A percentile compares a stretch with the other conserved stretches of the same genome.
Conservation (phyloP, 2,329 filamentous ascomycete species). For the Drechslerella stenobrocha region DNA sequence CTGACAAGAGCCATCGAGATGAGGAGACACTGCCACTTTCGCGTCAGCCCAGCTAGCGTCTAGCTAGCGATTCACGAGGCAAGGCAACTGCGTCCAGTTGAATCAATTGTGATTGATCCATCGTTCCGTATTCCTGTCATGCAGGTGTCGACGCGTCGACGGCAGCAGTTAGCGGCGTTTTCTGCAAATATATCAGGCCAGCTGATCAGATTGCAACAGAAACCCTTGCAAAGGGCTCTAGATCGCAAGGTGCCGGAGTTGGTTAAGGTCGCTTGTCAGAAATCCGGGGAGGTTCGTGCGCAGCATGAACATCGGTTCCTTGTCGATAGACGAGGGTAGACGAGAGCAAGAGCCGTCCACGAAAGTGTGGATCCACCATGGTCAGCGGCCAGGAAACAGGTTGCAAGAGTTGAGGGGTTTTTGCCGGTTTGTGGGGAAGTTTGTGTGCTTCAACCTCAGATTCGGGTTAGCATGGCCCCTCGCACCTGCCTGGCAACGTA, state of each 20-base stretch:
- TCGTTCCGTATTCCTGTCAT: neutral
- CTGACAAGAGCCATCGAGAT: neutral
- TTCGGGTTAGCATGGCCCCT: slow-evolving; percentile 22
- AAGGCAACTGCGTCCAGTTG: slow-evolving; percentile 13
- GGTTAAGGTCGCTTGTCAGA: slow-evolving; percentile 34
- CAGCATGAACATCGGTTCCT: slow-evolving; percentile 40
- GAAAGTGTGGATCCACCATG: slow-evolving; percentile 43
- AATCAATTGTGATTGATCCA: neutral
- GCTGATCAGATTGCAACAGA: slow-evolving; percentile 44
- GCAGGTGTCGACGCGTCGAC: slow-evolving; percentile 10
- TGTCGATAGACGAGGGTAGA: slow-evolving; percentile 46
- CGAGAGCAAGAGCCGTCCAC: slow-evolving; percentile 12
- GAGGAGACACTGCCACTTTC: slow-evolving; percentile 5
- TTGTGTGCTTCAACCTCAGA: slow-evolving; percentile 37
- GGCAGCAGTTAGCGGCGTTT: slow-evolving; percentile 24
- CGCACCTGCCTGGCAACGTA: slow-evolving; percentile 41
- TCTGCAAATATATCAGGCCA: slow-evolving; percentile 21
- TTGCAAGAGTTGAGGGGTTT: slow-evolving; percentile 50
- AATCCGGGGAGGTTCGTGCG: slow-evolving; percentile 49
- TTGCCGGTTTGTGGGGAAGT: slow-evolving; percentile 49
- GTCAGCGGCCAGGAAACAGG: slow-evolving; percentile 42
- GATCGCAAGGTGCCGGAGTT: slow-evolving; percentile 44
- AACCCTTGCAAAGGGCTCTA: slow-evolving; percentile 26
- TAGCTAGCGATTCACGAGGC: neutral
- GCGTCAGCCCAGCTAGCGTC: neutral